Conservation (phyloP, 768 basidiomycete genomes). For the Xerocomellus chrysenteron region DNA sequence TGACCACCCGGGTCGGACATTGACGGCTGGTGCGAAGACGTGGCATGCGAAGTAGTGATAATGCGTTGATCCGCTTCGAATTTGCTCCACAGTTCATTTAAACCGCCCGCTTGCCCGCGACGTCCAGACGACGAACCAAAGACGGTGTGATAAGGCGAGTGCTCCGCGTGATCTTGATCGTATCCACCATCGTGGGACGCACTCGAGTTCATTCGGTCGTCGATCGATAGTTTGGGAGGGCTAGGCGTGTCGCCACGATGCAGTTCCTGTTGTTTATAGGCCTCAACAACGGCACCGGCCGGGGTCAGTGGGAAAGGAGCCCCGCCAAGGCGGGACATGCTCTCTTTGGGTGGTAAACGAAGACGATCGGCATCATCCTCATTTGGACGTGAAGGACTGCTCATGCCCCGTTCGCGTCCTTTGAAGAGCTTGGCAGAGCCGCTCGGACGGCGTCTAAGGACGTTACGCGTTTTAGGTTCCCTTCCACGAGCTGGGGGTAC, state of each 20-base stretch:
- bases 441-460: conserved; percentile 33
- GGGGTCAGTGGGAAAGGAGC: conserved; percentile 37
- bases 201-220: conserved; percentile 23
- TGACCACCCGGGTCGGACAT: conserved; percentile 14
- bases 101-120: conserved; percentile 44
- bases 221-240: conserved; percentile 23
- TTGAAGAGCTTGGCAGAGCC: conserved; percentile 23
- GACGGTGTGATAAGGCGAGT: conserved; percentile 52
- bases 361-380: background rate
- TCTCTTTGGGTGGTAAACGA: background rate
- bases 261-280: conserved; percentile 47
- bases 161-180: conserved; percentile 15
- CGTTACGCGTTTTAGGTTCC: conserved; percentile 28
- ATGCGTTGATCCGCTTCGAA: conserved; percentile 3
- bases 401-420: conserved; percentile 14
- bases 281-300: conserved; percentile 44
- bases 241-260: conserved; percentile 8
- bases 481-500: background rate
- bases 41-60: background rate
- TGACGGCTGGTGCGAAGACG: conserved; percentile 4
- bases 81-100: conserved; percentile 34
- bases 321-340: background rate
- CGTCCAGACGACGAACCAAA: conserved; percentile 48
- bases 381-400: background rate
- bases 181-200: conserved; percentile 4